Evolutionary conservation across 2,329 filamentous ascomycete species (phyloP), one percentile per base, ranked within the genome.

Genomic region (Herpotrichia juniperi): DNA sequence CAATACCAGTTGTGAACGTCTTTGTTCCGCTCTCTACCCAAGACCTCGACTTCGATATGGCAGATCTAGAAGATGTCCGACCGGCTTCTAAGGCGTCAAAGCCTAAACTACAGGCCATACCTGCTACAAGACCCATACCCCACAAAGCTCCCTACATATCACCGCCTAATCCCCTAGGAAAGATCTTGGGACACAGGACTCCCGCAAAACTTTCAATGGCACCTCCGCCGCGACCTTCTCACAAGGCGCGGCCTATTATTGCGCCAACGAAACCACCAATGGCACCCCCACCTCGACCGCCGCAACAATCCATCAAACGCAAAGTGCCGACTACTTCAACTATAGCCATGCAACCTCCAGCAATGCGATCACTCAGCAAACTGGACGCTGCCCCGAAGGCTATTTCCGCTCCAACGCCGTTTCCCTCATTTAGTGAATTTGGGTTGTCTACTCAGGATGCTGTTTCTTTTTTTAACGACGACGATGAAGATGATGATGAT

Each of bases 41-140:
- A 50, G 72, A 76, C 42, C 66, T 78, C 17, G 71, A 76, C 42
- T 69, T 78, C 40, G 73, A 72, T 0, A 57, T 68, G 5, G 74
- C 77, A 12, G 76, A 79, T 39, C 54, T 78, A 10, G 73, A 76
- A 28, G 64, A 71, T 34, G 11, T 37, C 12, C 9, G 26, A 42
- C 10, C 21, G 2, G 30, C 6, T 5, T n/a, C 40, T 25, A 30
- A 43, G 17, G n/a, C 40, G 11, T 25, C 40, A 17, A 31, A 17
- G 40, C 11, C 19, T 16, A 43, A 14, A 3, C 40, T 25, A 12
- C 40, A 19, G 17, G n/a, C 11, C 12, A 6, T 43, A 7, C n/a
- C 40, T 14, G 14, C 16, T 14, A 28, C 28, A 19, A 24, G 4
- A 10, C 16, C 19, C 9, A 43, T 11, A 21, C 24, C 25, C 9